Evolutionary conservation across 1,284 basidiomycete genomes (phyloP), one percentile per base, ranked within the genome.

Genomic region (Trichosporon sp.): DNA sequence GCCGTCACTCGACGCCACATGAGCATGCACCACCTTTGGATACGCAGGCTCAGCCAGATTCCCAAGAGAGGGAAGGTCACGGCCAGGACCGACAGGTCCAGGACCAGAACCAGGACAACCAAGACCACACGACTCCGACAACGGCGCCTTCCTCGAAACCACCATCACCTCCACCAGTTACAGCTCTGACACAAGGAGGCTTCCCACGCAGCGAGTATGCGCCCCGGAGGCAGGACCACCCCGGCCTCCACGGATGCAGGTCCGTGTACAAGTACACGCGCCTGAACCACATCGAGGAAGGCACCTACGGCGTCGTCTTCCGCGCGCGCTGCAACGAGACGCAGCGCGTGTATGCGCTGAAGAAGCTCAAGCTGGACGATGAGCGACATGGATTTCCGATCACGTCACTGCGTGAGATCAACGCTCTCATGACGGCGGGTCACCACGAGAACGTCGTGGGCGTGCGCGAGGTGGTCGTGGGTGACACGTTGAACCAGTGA

Each of bases 361-460:
- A 99, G 85, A 98, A 97, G 84, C 88, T 99, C 74, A 99, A 99
- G 85, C 89, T 99, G 72, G 96, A 98, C 75, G 93, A 98, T 81
- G 96, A 98, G 85, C 96, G 95, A 82, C 91, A 96, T 74, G 97
- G 97, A 0, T 99, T 99, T 80, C 97, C 97, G 0, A 99, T 99
- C 76, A 99, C 97, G 2, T 94, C 93, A 16, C 84, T 99, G 76
- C 88, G 97, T 72, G 97, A 99, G 85, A 90, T 99, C 71, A 93
- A 95, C 82, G 92, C 97, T 14, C 88, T 99, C 70, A 95, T 97
- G 92, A 87, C 89, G 6, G 94, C 93, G 80, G 83, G 84, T 0
- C 87, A 88, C 75, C 96, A 99, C 82, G 92, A 97, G 78, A 94
- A 98, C 81, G 95, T 99, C 7, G 96, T 99, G 35, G 89, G 91